These are phyloP conservation scores for Dothiorella sarmentorum DNA, from an alignment of 2,329 filamentous ascomycete species.

Conservation along the genomic window DNA sequence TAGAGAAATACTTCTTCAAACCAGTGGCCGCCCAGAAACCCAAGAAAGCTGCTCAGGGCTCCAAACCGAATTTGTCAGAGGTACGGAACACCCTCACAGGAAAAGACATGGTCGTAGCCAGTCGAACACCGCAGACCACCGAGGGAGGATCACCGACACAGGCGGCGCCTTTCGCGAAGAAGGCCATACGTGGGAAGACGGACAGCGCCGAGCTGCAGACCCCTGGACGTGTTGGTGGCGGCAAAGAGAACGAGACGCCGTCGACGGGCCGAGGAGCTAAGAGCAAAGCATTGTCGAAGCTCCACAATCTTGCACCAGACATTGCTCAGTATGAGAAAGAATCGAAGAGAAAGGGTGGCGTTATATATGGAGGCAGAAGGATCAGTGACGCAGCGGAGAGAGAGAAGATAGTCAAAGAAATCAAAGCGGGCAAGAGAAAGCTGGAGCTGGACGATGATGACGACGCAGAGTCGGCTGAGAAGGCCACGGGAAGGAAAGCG, in stretches of 20 bases:
- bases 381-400: slow-evolving; percentile 38
- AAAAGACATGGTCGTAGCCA: neutral
- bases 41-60: neutral
- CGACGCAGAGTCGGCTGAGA: slow-evolving; percentile 42
- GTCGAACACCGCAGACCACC: neutral
- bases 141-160: slow-evolving; percentile 23
- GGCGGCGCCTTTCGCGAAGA: slow-evolving; percentile 28
- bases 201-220: slow-evolving; percentile 42
- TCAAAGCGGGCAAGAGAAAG: slow-evolving; percentile 43
- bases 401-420: slow-evolving; percentile 35
- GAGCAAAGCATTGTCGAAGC: slow-evolving; percentile 69
- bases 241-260: slow-evolving; percentile 83
- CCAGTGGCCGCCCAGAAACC: neutral
- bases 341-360: slow-evolving; percentile 72
- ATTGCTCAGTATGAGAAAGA: slow-evolving; percentile 92
- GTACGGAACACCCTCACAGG: slow-evolving; percentile 26
- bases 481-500: slow-evolving; percentile 60
- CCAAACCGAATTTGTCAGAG: neutral
- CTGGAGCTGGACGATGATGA: slow-evolving; percentile 38
- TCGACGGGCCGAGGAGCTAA: slow-evolving; percentile 83
- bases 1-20: slow-evolving; percentile 61
- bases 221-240: slow-evolving; percentile 46
- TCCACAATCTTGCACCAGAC: slow-evolving; percentile 77
- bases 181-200: slow-evolving; percentile 28
- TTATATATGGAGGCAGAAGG: slow-evolving; percentile 53